Conservation (phyloP, 176 grass and related monocot species). For the Avena sativa region DNA sequence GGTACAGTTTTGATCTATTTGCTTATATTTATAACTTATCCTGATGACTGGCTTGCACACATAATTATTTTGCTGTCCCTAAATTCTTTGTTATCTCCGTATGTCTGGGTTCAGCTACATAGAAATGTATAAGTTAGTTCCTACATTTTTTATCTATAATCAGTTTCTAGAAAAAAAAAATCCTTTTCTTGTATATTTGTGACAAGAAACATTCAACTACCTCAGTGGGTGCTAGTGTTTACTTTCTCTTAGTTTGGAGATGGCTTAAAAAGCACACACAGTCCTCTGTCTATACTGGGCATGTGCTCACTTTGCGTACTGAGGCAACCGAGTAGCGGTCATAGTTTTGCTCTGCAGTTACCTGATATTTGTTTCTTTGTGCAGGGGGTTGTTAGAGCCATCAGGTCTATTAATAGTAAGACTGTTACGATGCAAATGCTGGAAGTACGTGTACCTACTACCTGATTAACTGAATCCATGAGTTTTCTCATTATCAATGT, state of each 20-base stretch:
- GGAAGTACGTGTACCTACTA: conserved; percentile 48
- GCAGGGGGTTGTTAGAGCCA: conserved; percentile 60
- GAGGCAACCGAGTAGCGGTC: background rate
- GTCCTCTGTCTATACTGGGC: background rate
- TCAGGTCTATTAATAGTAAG: conserved; percentile 57
- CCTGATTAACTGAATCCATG: conserved; percentile 4
- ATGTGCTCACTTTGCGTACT: background rate
- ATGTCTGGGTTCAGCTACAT: conserved; percentile 28
- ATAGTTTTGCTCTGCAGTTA: conserved; percentile 32
- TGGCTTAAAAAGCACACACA: background rate
- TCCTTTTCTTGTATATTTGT: background rate
- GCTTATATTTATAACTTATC: conserved; percentile 21
- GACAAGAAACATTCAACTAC: background rate
- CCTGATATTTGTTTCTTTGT: conserved; percentile 40
- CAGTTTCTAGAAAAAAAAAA: background rate
- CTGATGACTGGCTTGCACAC: conserved; percentile 18
- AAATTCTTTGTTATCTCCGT: conserved; percentile 14
- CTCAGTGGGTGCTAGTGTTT: background rate
- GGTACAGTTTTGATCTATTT: background rate
- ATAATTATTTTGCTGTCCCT: background rate
- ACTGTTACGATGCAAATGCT: conserved; percentile 44
- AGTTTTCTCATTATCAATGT: conserved; percentile 16
- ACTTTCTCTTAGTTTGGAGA: conserved; percentile 20
- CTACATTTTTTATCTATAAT: background rate
- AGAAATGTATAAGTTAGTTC: conserved; percentile 27